Evolutionary conservation across 2,329 filamentous ascomycete genomes (phyloP), one percentile per base, ranked within the genome.

Genomic region (Fusarium sp.): DNA sequence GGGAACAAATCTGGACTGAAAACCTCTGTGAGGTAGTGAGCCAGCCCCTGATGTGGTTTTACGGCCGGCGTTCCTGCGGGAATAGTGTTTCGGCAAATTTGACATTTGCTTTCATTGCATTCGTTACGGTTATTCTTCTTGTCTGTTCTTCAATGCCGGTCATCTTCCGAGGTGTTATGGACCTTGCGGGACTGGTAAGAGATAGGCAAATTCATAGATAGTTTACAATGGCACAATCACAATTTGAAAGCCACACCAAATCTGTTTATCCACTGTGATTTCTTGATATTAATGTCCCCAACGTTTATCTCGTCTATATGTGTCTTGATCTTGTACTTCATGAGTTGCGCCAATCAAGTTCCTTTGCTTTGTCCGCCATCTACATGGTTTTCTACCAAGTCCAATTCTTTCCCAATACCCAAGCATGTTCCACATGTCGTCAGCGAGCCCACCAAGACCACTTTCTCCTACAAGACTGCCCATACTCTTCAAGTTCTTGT

Each of bases 81-180:
- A 69, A 74, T 63, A 65, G n/a, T 65, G 54, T 75, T 72, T 75
- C 72, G 72, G 74, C 74, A 75, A 73, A 72, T 75, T 75, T 71
- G 74, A 75, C 45, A 75, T 75, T 75, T 75, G 74, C 74, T 70
- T 75, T 75, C 70, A 68, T 71, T 73, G 73, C 70, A 74, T 73
- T 74, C 69, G 61, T 74, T 61, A 64, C 34, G 48, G 53, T 67
- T 71, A 61, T 58, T 62, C 63, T 53, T 49, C 43, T 55, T 69
- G 41, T 71, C 54, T 58, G 43, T 56, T 43, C 63, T 48, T 58
- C 57, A 43, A 43, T 48, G 51, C 58, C 73, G 41, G 50, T 50
- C 37, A 50, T 23, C 14, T 21, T 7, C 19, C 5, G 21, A 16
- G 41, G 41, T 37, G 10, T n/a, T n/a, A n/a, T n/a, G 34, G 34